phyloP scores from a whole-genome alignment of 305 asterid species.

The Fraxinus paxiana region DNA sequence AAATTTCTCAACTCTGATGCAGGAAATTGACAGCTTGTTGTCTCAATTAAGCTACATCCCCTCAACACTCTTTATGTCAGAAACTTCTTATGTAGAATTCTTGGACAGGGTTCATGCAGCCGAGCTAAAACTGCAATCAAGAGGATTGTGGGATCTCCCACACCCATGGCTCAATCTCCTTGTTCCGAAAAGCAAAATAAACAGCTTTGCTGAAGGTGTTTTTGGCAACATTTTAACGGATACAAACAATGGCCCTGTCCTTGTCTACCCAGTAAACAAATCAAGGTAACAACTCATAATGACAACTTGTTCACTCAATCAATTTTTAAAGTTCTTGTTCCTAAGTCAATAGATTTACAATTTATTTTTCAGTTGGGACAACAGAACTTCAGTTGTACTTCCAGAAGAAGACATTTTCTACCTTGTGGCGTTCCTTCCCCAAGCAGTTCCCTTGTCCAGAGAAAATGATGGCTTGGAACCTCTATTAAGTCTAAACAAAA shows the following conservation, averaged over 20 bases:
- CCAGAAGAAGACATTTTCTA: constrained; percentile 83
- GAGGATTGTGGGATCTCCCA: constrained; percentile 80
- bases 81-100: constrained; percentile 66
- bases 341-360: background rate
- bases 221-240: constrained; percentile 60
- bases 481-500: constrained; percentile 44
- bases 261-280: constrained; percentile 72
- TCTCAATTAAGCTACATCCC: constrained; percentile 63
- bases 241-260: constrained; percentile 75
- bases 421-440: constrained; percentile 75
- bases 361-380: constrained; percentile 61
- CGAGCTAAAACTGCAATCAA: constrained; percentile 49
- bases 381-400: constrained; percentile 67
- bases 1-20: constrained; percentile 21
- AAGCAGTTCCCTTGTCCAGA: constrained; percentile 50
- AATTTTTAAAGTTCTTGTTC: constrained; percentile 3
- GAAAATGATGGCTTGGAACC: constrained; percentile 46
- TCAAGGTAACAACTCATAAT: constrained; percentile 47
- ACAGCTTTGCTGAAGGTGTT: constrained; percentile 52
- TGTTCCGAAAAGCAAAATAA: constrained; percentile 67
- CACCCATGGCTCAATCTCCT: constrained; percentile 93
- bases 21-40: constrained; percentile 61
- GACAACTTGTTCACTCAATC: background rate
- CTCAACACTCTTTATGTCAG: constrained; percentile 61
- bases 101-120: constrained; percentile 82